phyloP scores from a whole-genome alignment of 139 green algal genomes.

The Ulvella scutata region DNA sequence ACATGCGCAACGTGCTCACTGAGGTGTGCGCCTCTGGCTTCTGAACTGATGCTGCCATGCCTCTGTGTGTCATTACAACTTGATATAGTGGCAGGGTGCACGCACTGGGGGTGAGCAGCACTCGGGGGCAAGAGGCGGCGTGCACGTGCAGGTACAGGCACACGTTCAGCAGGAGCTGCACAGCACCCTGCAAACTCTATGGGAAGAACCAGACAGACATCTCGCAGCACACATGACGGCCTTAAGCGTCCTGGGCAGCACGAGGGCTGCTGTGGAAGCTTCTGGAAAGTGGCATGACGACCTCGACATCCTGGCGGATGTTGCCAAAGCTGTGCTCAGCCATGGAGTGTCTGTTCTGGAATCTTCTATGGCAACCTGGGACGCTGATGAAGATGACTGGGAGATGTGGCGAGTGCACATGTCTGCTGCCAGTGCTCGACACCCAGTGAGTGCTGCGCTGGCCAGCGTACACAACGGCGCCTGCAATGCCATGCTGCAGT shows the following conservation, averaged over 20 bases:
- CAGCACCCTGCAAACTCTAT: background rate
- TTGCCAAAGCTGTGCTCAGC: slow-evolving; percentile 1
- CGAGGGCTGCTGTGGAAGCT: background rate
- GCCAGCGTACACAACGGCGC: background rate
- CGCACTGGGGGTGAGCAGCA: no score
- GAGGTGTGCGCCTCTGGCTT: background rate
- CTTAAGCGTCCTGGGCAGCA: background rate
- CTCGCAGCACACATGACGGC: background rate
- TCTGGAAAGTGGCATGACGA: background rate
- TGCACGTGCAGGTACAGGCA: background rate
- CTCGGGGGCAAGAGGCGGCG: no score
- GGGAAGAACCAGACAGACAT: background rate
- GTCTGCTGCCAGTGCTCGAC: background rate
- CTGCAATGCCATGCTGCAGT: background rate
- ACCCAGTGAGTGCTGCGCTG: background rate
- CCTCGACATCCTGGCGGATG: background rate
- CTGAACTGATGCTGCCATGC: no score
- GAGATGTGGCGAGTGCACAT: background rate
- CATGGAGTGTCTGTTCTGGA: background rate
- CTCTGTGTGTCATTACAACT: no score
- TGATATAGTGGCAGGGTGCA: no score
- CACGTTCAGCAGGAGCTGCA: background rate
- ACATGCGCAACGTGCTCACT: background rate
- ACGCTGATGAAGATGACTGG: background rate
- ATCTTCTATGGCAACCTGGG: background rate